Base-by-base conservation (phyloP, 345 rosid species). In the Populus pruinosa region DNA sequence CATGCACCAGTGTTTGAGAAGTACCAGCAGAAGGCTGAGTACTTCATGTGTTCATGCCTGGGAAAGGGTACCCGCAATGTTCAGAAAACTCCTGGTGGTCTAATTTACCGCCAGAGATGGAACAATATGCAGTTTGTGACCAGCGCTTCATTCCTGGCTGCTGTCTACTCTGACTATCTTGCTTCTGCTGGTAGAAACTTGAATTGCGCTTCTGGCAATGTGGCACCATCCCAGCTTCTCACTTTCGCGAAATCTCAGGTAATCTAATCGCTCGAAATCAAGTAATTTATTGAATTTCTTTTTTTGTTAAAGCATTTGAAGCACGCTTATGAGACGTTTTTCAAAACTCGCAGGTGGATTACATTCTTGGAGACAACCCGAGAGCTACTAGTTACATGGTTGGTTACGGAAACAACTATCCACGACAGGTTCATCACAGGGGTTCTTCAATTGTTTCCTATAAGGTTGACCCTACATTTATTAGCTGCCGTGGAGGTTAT, bases 81-180 rank as follows among this genome's bases (percentile, higher is more conserved):
- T 79, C 95, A 90, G 88, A 94, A 83, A 84, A 94, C 97, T 70
- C 97, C 99, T 0, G 99, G 97, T 8, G 99, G 99, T 39, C 85
- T 96, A 63, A 82, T 96, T 63, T 96, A 89, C 94, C 89, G 92
- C 43, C 98, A 94, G 82, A 87, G 87, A 56, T 92, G 98, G 97
- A 94, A 94, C 91, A 96, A 96, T 75, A 83, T 96, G 98, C 98
- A 96, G 83, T 96, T 92, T 14, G 99, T 92, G 63, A 96, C 98
- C 0, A 87, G 94, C 8, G 91, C 99, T 43, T 88, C 99, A 4
- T 92, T 96, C 88, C 82, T 96, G 70, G 72, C 87, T 39, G 87
- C 92, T 0, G 96, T 89, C 29, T 96, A 94, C 85, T 86, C 95
- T n/a, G 97, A 96, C 73, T 94, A 90, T 83, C 90, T 96, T 16